Conservation (phyloP, 768 basidiomycete species). For the Vararia minispora region DNA sequence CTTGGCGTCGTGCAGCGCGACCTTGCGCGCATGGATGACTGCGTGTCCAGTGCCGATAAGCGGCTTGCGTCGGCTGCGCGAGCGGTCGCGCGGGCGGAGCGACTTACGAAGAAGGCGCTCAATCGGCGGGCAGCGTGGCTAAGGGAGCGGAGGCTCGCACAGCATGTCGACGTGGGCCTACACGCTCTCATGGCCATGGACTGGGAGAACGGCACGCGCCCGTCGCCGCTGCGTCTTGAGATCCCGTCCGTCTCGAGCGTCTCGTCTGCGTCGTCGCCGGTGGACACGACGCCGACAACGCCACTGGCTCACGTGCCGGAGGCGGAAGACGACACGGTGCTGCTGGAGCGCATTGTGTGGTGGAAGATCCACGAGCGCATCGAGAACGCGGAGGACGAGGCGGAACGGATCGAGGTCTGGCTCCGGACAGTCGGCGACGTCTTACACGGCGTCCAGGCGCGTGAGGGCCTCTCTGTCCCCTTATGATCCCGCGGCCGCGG, state of each 20-base stretch:
- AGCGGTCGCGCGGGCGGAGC: conserved; percentile 8
- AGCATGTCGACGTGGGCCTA: conserved; percentile 5
- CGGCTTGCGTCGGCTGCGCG: conserved; percentile 6
- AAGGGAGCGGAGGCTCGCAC: conserved; percentile 4
- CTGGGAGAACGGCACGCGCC: neutral
- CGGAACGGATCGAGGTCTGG: conserved; percentile 51
- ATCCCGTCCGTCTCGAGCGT: conserved; percentile 24
- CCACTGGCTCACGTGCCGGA: no score
- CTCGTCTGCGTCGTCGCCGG: conserved; percentile 36
- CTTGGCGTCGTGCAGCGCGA: conserved; percentile 46
- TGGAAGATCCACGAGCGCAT: conserved; percentile 53
- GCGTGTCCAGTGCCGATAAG: conserved; percentile 30
- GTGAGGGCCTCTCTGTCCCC: no score
- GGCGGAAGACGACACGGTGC: conserved; percentile 58
- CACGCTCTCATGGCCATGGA: neutral
- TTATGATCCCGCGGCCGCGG: no score
- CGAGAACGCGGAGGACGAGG: conserved; percentile 47
- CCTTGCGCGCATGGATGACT: conserved; percentile 41
- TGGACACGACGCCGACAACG: no score
- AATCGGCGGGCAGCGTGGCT: no score
- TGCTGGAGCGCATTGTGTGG: conserved; percentile 49
- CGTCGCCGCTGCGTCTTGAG: conserved; percentile 5
- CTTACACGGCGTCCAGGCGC: conserved; percentile 29
- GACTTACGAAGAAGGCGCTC: no score
- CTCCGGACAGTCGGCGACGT: conserved; percentile 54